Evolutionary conservation across 495 filamentous ascomycete genomes (phyloP), one percentile per base, ranked within the genome.

Genomic region (Physcia stellaris): DNA sequence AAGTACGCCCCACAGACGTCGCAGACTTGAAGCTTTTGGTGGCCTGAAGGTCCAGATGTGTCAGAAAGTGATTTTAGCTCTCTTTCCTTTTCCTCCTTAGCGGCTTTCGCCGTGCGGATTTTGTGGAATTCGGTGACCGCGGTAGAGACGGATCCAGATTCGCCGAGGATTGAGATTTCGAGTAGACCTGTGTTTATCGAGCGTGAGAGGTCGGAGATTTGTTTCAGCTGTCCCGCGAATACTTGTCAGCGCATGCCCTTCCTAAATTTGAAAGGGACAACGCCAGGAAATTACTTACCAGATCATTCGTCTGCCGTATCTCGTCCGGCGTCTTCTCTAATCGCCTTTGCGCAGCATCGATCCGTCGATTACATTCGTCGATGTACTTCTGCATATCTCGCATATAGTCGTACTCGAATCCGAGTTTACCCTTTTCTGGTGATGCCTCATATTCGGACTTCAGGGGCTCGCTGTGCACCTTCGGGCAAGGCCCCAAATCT

Each of bases 321-420:
- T 99, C 90, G 58, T 99, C 92, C 30, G 86, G 86, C 0, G 92
- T 96, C 69, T 96, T 96, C 60, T 99, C 90, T 35, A 99, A 63
- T 28, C 88, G 68, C 15, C 86, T 71, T 64, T 96, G 88, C 19
- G 87, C 85, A 1, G 74, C 69, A 38, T 94, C 84, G 54, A 99
- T 99, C 31, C 86, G 70, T 26, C 86, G 75, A 59, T 99, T 92
- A 67, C 90, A 96, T 48, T 95, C 86, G 53, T 90, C 85, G 53
- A 99, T 90, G 54, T 93, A 88, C 54, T 82, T 85, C 49, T 86
- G 78, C 64, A 99, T 83, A 58, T 99, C 90, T 45, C 83, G 75
- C 69, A 88, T 72, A 64, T 99, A 96, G 63, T 96, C 92, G 57
- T 83, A 86, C 35, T 96, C 87, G 55, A 95, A 96, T 4, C 80